Evolutionary conservation across 169 alveolate species (phyloP), one percentile per base, ranked within the genome.

Genomic region (Neospora caninum): DNA sequence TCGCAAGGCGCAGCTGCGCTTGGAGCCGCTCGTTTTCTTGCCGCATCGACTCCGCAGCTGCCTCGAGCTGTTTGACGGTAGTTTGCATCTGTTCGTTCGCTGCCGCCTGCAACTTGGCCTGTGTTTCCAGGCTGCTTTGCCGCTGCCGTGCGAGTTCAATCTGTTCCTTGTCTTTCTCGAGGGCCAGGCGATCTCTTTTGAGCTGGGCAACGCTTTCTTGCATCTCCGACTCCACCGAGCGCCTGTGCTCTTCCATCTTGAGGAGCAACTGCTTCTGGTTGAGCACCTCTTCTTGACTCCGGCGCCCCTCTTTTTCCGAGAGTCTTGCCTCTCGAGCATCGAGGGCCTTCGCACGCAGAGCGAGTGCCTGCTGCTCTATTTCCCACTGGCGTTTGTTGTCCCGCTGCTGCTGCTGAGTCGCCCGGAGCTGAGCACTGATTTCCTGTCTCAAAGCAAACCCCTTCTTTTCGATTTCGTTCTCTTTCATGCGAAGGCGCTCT

Each of bases 351-450:
- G 54, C 89, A 6, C 89, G 89, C 38, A 82, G n/a, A 0, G 22
- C 67, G 27, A 82, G 89, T 4, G 89, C 89, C 20, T 42, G 89
- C 53, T 82, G 54, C 67, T 82, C 89, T 0, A 82, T 0, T 42
- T 82, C 89, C 89, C 64, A 42, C 89, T 82, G 89, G 43, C 64
- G 53, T 49, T 82, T 38, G 39, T 82, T 18, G 69, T 38, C 89
- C n/a, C 89, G 89, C 64, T 82, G 89, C 38, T 42, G 89, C 64
- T 82, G 89, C 67, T 82, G 89, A 41, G 54, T 38, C 20, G 54
- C 89, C 67, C 67, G n/a, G 54, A 82, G 89, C 31, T 82, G 89
- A 16, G 45, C 86, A n/a, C 86, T 78, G 86, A 78, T 78, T n/a
- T 78, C 86, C 31, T 82, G 89, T 31, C 64, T 16, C 64, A 82